These are phyloP conservation scores for Fusarium buharicum DNA, from an alignment of 2,329 filamentous ascomycete species.

Conservation along the genomic window DNA sequence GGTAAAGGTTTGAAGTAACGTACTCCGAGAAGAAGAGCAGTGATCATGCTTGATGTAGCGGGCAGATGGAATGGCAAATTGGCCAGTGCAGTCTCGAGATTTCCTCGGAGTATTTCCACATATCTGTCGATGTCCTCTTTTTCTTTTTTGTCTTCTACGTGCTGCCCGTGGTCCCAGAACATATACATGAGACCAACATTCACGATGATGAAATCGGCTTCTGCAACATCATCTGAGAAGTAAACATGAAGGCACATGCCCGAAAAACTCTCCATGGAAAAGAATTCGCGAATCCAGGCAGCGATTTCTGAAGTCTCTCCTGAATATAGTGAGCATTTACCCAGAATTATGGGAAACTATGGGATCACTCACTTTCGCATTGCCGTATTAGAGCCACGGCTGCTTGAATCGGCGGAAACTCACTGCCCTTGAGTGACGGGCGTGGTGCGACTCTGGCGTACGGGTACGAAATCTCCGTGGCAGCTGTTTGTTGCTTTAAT, in stretches of 20 bases:
- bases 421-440: slow-evolving; percentile 29
- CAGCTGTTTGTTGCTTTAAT: slow-evolving; percentile 41
- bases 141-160: slow-evolving; percentile 22
- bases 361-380: slow-evolving; percentile 35
- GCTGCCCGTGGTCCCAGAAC: slow-evolving; percentile 41
- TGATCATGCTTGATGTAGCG: slow-evolving; percentile 44
- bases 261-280: slow-evolving; percentile 46
- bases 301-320: slow-evolving; percentile 38
- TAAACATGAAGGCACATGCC: slow-evolving; percentile 50
- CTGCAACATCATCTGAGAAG: slow-evolving; percentile 48
- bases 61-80: slow-evolving; percentile 49
- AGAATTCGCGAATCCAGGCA: slow-evolving; percentile 47
- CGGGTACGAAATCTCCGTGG: slow-evolving; percentile 41
- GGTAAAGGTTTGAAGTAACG: background rate
- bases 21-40: slow-evolving; percentile 42
- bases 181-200: slow-evolving; percentile 49
- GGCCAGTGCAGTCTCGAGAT: slow-evolving; percentile 48
- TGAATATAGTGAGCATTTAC: background rate
- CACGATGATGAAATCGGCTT: slow-evolving; percentile 50
- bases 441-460: slow-evolving; percentile 37
- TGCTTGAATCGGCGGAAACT: slow-evolving; percentile 42
- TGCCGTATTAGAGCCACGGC: slow-evolving; percentile 36
- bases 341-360: background rate
- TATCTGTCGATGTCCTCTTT: slow-evolving; percentile 42
- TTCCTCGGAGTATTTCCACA: slow-evolving; percentile 41